These are phyloP conservation scores for Paecilomyces variotii DNA, from an alignment of 2,329 filamentous ascomycete genomes.

Conservation along the genomic window DNA sequence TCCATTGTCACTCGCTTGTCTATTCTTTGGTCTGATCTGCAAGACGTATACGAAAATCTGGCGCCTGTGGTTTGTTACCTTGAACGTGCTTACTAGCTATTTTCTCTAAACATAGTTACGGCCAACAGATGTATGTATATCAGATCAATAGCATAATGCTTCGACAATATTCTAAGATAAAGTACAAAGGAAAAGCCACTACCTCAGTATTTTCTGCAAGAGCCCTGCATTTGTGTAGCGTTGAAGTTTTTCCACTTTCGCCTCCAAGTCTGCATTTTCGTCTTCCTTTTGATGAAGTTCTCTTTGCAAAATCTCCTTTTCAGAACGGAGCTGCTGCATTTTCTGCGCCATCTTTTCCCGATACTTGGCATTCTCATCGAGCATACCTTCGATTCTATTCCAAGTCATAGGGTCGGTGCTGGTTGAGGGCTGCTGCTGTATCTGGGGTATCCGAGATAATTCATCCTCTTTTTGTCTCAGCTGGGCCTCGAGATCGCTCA, in stretches of 20 bases:
- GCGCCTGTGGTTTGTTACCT: too few species aligned
- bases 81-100: too few species aligned
- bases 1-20: not conserved
- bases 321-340: constrained; percentile 29
- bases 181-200: not conserved
- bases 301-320: constrained; percentile 33
- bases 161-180: not conserved
- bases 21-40: too few species aligned
- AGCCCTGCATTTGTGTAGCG: constrained; percentile 10
- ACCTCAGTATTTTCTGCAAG: not conserved
- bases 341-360: constrained; percentile 29
- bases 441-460: not conserved
- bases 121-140: too few species aligned
- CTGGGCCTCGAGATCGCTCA: not conserved
- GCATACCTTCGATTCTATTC: constrained; percentile 29
- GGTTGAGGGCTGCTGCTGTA: not conserved
- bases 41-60: too few species aligned
- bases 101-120: too few species aligned
- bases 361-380: constrained; percentile 32
- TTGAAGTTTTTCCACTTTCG: constrained; percentile 25
- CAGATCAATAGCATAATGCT: not conserved
- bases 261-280: constrained; percentile 29
- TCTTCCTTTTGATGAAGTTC: constrained; percentile 33
- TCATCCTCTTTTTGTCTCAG: not conserved
- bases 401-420: constrained; percentile 9